Conservation (phyloP, 2,329 filamentous ascomycete genomes). For the Sclerotiophoma versabilis region DNA sequence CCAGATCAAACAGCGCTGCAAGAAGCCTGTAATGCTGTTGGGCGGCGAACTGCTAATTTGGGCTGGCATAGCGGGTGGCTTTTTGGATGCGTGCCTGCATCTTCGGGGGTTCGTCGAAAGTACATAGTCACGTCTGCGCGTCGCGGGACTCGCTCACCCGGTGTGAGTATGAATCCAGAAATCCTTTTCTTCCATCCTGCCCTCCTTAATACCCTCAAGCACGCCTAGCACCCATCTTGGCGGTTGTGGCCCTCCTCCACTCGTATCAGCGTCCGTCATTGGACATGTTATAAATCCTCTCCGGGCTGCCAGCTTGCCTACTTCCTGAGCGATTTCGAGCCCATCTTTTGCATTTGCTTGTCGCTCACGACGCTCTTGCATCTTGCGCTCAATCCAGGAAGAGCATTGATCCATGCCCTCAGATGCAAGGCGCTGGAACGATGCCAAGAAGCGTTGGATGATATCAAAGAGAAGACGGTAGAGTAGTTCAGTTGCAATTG, state of each 20-base stretch:
- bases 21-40: too few species aligned
- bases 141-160: too few species aligned
- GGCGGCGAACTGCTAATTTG: too few species aligned
- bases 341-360: not conserved
- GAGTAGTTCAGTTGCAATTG: conserved; percentile 39
- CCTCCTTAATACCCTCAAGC: conserved; percentile 36
- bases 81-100: too few species aligned
- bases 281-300: conserved; percentile 34
- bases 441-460: conserved; percentile 33
- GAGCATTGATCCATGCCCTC: conserved; percentile 33
- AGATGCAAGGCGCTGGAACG: conserved; percentile 34
- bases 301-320: conserved; percentile 25
- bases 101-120: too few species aligned
- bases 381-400: conserved; percentile 34
- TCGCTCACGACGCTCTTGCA: conserved; percentile 24
- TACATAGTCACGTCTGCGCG: too few species aligned
- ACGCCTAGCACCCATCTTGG: conserved; percentile 36
- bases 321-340: conserved; percentile 30
- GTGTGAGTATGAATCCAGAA: conserved; percentile 37
- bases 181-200: conserved; percentile 35
- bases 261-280: conserved; percentile 17
- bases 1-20: too few species aligned
- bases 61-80: too few species aligned
- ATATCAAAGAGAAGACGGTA: conserved; percentile 42
- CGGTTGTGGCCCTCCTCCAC: conserved; percentile 20